Evolutionary conservation across 305 asterid genomes (phyloP), one percentile per base, ranked within the genome.

Genomic region (Fraxinus floribunda): DNA sequence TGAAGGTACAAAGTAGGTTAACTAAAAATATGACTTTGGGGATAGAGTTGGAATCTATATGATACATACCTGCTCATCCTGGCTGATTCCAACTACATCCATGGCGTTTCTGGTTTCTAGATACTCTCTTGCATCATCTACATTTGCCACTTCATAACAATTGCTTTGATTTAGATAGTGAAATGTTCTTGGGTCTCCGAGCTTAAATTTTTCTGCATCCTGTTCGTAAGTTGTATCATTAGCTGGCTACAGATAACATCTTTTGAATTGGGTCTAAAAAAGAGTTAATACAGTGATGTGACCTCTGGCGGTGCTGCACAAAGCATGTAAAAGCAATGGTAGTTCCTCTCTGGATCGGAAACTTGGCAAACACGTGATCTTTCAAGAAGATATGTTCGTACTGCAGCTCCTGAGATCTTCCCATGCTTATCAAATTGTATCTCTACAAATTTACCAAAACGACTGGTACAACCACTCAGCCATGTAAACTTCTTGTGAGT

Each of bases 281-380:
- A 35, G 39, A 1, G 35, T 80, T 82, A 66, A 29, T 71, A 16
- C 52, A 60, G 84, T 78, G 78, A 77, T 78, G 64, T 91, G 85
- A 95, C 99, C 99, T 94, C 97, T 26, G 94, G 89, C 7, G 99
- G 97, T 29, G 99, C 98, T 32, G 99, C 89, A 81, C 99, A 95
- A 70, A 95, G 97, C 96, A 95, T 92, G 88, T 95, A 95, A 81
- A 95, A 95, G 85, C 98, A 94, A 80, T 95, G 99, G 86, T 95
- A 95, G 70, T 95, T 95, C 90, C 99, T 90, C 87, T 94, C 98
- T 7, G 98, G 98, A 85, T 95, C 97, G 79, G 97, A 94, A 66
- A 92, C 95, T 90, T 95, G 97, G 89, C 99, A 95, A 83, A 95
- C 99, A 15, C 98, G 97, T n/a, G 99, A 94, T 89, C 99, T 88